Evolutionary conservation across 768 basidiomycete genomes (phyloP).

Genomic region (Candolleomyces efflorescens): DNA sequence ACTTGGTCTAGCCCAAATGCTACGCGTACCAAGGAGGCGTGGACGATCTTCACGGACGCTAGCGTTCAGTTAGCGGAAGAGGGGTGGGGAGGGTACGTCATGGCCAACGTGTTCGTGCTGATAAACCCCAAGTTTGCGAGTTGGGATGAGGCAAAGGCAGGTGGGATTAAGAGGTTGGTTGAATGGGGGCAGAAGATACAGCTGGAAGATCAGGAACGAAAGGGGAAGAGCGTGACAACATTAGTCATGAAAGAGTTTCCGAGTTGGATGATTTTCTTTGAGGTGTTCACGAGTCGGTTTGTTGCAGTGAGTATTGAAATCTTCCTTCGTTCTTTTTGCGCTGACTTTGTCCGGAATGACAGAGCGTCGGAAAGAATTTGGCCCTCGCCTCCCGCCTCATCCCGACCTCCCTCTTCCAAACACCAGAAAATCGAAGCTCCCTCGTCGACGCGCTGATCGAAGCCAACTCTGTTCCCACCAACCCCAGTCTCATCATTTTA

Average conservation of each 20-base stretch:
- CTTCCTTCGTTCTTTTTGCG: background rate
- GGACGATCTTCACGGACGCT: constrained; percentile 33
- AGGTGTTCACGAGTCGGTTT: constrained; percentile 30
- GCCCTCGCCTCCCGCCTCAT: constrained; percentile 44
- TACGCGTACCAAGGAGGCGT: constrained; percentile 27
- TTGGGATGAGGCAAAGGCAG: background rate
- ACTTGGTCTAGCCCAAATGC: constrained; percentile 18
- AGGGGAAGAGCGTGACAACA: constrained; percentile 18
- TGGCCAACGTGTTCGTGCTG: constrained; percentile 31
- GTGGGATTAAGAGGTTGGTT: constrained; percentile 18
- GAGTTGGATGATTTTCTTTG: constrained; percentile 37
- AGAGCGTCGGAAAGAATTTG: constrained; percentile 37
- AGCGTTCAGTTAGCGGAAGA: constrained; percentile 37
- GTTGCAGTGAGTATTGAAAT: constrained; percentile 29
- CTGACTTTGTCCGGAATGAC: background rate
- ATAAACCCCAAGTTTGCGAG: constrained; percentile 33
- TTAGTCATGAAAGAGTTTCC: constrained; percentile 35
- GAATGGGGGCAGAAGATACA: constrained; percentile 28
- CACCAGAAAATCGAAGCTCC: constrained; percentile 20
- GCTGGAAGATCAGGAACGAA: constrained; percentile 6
- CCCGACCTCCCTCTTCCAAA: constrained; percentile 33
- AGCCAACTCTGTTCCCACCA: constrained; percentile 25
- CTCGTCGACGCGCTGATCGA: constrained; percentile 34
- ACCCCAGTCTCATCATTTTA: constrained; percentile 36
- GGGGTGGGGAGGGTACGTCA: constrained; percentile 47